Evolutionary conservation across 768 basidiomycete species (phyloP).

Genomic region (Trametes cinnabarina): DNA sequence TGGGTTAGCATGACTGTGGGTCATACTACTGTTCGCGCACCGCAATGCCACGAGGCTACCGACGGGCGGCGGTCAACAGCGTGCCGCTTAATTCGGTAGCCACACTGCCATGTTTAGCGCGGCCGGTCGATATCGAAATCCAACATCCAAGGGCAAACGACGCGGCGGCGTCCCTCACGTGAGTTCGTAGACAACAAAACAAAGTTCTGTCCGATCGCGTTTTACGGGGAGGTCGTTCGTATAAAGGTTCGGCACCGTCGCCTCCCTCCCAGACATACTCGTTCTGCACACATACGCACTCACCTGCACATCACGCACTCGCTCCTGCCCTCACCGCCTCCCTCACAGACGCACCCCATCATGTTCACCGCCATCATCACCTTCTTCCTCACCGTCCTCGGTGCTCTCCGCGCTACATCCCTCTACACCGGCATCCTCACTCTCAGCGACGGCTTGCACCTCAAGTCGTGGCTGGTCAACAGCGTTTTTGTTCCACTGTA

Average conservation of each 20-base stretch:
- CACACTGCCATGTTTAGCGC: background rate
- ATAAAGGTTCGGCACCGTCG: background rate
- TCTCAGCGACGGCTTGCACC: background rate
- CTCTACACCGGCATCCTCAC: background rate
- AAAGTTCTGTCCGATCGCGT: constrained; percentile 11
- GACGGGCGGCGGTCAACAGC: background rate
- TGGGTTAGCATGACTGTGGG: no score
- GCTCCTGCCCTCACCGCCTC: background rate
- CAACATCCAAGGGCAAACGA: constrained; percentile 6
- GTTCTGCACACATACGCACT: background rate
- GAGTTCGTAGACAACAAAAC: constrained; percentile 2
- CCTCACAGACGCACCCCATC: background rate
- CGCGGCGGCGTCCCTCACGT: constrained; percentile 1
- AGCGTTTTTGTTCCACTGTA: background rate
- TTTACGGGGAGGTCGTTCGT: no score
- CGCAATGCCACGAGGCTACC: constrained; percentile 5
- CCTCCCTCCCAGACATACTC: constrained; percentile 1
- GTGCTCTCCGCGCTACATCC: background rate
- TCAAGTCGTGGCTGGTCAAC: background rate
- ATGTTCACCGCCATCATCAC: background rate
- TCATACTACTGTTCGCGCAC: no score
- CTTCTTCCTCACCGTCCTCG: background rate
- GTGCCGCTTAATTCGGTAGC: background rate
- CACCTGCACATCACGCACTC: background rate
- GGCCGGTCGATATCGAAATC: background rate